Conservation (phyloP, 108 stramenopile species). For the Nitzschia sp. region DNA sequence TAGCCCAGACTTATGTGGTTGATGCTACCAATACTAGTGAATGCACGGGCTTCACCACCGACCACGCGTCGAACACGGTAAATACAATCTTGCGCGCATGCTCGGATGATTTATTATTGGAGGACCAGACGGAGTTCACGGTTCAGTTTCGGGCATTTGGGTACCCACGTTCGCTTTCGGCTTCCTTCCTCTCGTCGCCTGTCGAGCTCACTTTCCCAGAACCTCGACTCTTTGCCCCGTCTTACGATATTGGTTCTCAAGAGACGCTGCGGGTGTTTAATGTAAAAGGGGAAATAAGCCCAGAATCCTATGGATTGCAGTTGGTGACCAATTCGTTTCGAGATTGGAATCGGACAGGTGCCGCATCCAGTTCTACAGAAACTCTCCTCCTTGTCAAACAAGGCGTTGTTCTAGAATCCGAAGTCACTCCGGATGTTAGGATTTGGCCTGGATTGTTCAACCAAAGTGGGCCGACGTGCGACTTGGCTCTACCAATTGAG, state of each 20-base stretch:
- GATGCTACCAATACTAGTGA: background rate
- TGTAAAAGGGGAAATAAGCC: background rate
- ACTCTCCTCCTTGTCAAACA: constrained; percentile 4
- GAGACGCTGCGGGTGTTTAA: background rate
- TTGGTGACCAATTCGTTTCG: constrained; percentile 25
- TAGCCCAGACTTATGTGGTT: constrained; percentile 1
- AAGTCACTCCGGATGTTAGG: background rate
- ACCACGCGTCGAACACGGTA: constrained; percentile 32
- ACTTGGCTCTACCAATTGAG: background rate
- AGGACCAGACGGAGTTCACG: background rate
- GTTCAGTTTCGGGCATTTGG: constrained; percentile 8
- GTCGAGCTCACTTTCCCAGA: background rate
- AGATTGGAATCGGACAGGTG: constrained; percentile 10
- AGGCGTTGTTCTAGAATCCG: background rate
- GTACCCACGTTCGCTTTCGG: constrained; percentile 3
- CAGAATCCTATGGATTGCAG: constrained; percentile 1
- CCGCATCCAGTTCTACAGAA: constrained; percentile 4
- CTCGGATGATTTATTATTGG: constrained; percentile 22
- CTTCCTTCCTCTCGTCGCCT: background rate
- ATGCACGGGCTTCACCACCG: constrained; percentile 25
- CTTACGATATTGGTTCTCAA: constrained; percentile 9
- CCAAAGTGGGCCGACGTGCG: constrained; percentile 10
- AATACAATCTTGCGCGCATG: constrained; percentile 29
- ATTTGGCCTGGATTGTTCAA: constrained; percentile 13
- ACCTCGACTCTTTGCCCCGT: background rate